Conservation (phyloP, 805 yeast species). For the Candida wancherniae region DNA sequence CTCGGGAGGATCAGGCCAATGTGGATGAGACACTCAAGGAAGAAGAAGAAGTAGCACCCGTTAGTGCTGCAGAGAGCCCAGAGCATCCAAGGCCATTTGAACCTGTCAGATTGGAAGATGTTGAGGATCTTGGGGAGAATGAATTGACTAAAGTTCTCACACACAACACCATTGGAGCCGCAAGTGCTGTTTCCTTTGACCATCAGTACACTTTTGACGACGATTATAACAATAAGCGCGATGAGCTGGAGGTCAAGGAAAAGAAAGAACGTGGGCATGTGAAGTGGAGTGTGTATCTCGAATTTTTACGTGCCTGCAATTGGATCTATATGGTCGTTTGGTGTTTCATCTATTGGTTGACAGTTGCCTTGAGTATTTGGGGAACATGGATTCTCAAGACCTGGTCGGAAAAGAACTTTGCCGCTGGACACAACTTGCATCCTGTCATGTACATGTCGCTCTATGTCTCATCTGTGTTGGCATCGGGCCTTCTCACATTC, state of each 20-base stretch:
- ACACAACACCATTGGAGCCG: conserved; percentile 18
- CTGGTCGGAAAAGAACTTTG: conserved; percentile 33
- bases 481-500: conserved; percentile 24
- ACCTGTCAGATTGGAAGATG: conserved; percentile 20
- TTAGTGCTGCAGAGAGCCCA: conserved; percentile 6
- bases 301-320: conserved; percentile 32
- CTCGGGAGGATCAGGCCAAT: conserved; percentile 16
- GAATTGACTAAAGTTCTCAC: conserved; percentile 15
- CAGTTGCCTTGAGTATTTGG: conserved; percentile 19
- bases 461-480: conserved; percentile 27
- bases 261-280: conserved; percentile 23
- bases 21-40: conserved; percentile 12
- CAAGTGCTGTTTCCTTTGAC: conserved; percentile 31
- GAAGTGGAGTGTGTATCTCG: conserved; percentile 24
- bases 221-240: conserved; percentile 19
- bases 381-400: conserved; percentile 28
- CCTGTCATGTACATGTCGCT: conserved; percentile 22
- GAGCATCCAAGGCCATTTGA: conserved; percentile 7
- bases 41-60: conserved; percentile 9
- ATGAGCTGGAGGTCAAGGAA: conserved; percentile 11
- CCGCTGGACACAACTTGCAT: conserved; percentile 21
- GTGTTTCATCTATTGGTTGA: conserved; percentile 19
- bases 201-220: conserved; percentile 29
- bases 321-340: conserved; percentile 20
- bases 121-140: conserved; percentile 12